phyloP scores from a whole-genome alignment of 2,329 filamentous ascomycete species.

The Colletotrichum orbiculare region DNA sequence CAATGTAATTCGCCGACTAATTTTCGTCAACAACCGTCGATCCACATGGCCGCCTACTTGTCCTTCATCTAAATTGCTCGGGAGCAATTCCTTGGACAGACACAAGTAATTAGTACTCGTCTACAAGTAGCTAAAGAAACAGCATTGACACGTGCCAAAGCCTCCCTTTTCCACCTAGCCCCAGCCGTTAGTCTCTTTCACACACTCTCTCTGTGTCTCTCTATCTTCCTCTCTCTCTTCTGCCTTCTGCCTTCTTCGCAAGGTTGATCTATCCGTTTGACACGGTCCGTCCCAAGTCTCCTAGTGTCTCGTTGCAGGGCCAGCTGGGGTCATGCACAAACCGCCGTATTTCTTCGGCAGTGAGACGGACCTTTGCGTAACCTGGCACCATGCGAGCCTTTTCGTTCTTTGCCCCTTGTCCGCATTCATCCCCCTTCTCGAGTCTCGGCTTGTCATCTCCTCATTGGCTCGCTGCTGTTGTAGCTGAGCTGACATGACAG shows the following conservation, averaged over 20 bases:
- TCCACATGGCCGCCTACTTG: not conserved
- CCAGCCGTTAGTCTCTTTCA: not conserved
- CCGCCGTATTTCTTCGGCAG: constrained; percentile 1
- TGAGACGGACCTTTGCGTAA: constrained; percentile 4
- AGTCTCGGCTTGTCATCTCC: constrained; percentile 10
- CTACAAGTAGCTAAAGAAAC: not conserved
- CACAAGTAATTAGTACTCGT: not conserved
- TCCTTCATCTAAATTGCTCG: not conserved
- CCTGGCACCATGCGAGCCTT: constrained; percentile 17
- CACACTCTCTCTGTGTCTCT: no score
- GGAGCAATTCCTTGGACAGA: not conserved
- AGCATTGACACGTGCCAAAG: constrained; percentile 3
- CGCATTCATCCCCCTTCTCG: constrained; percentile 4
- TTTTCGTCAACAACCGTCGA: constrained; percentile 12
- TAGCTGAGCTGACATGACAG: constrained; percentile 25
- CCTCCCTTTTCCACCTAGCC: not conserved
- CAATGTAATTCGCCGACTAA: not conserved
- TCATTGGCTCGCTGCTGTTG: constrained; percentile 12
- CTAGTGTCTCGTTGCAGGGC: no score
- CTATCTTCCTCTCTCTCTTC: no score
- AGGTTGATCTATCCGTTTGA: no score
- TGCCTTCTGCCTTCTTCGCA: no score
- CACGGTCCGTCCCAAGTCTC: no score
- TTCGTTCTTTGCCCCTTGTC: constrained; percentile 17
- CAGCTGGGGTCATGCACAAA: no score